Percentiles rank a stretch among this genome's conserved stretches.
These are phyloP conservation scores for Ophiocytium majus DNA, from an alignment of 352 stramenopile species.

Conservation along the genomic window DNA sequence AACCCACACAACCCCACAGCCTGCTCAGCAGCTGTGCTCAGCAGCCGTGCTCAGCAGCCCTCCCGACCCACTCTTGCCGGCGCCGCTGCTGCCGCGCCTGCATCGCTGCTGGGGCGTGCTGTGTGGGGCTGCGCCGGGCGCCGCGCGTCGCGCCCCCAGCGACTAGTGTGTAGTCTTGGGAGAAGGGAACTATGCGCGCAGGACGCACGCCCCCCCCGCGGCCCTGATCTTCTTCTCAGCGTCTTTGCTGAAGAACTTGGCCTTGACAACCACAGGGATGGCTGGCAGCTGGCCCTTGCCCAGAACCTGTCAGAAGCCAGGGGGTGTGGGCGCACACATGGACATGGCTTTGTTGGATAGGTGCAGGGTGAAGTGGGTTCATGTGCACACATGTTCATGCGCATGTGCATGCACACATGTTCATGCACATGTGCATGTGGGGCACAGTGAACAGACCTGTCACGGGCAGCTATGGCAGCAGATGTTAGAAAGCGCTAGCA, in stretches of 20 bases:
- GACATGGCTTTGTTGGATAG: too few species aligned
- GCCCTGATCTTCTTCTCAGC: slow-evolving; percentile 99
- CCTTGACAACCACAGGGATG: slow-evolving; percentile 98
- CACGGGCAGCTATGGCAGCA: too few species aligned
- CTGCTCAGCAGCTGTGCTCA: not conserved
- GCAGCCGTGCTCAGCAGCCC: not conserved
- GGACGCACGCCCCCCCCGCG: slow-evolving; percentile 93
- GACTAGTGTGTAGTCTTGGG: not conserved
- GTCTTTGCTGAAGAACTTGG: slow-evolving; percentile 93
- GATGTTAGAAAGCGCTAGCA: too few species aligned
- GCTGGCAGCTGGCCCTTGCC: slow-evolving; percentile 95
- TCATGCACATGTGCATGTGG: too few species aligned
- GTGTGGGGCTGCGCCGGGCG: too few species aligned
- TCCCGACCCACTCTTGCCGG: too few species aligned
- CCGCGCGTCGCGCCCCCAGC: not conserved
- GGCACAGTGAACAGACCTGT: too few species aligned
- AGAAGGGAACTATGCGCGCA: slow-evolving; percentile 80
- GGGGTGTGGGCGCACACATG: too few species aligned
- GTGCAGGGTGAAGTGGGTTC: too few species aligned
- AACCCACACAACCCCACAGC: not conserved
- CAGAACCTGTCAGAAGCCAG: slow-evolving; percentile 99
- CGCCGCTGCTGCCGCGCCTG: too few species aligned
- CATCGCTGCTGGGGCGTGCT: not conserved
- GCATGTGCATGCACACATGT: too few species aligned
- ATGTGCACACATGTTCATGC: too few species aligned